phyloP scores from a whole-genome alignment of 2,329 filamentous ascomycete genomes.

The Cladosporium sp. region DNA sequence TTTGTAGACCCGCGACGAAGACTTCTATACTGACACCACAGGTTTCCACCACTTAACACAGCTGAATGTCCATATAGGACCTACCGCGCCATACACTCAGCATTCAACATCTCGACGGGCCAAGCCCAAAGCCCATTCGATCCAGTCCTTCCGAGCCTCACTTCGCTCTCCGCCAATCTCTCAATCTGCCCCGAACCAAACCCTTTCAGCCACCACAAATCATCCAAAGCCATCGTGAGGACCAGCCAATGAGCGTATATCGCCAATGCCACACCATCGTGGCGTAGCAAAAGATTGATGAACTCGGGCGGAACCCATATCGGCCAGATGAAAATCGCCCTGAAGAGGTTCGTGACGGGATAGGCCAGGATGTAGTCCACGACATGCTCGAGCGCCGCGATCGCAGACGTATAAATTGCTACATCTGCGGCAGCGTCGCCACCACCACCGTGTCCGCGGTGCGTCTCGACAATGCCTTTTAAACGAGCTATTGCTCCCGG shows the following conservation, averaged over 20 bases:
- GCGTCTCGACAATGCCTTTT: neutral
- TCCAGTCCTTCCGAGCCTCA: neutral
- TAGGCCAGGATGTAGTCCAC: neutral
- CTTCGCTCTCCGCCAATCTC: neutral
- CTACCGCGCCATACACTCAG: neutral
- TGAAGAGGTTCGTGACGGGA: conserved; percentile 9
- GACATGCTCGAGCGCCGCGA: neutral
- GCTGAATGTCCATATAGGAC: too few relatives aligned
- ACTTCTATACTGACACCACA: too few relatives aligned
- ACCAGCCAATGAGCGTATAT: conserved; percentile 20
- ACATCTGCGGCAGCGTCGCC: neutral
- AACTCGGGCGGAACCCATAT: neutral
- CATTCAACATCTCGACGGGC: neutral
- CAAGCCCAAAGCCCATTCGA: neutral
- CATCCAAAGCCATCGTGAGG: conserved; percentile 5
- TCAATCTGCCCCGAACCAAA: conserved; percentile 12
- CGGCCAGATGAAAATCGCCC: conserved; percentile 19
- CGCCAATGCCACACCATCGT: neutral
- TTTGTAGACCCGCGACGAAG: too few relatives aligned
- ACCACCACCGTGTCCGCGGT: neutral
- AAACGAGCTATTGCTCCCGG: neutral
- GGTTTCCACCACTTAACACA: too few relatives aligned
- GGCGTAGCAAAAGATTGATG: neutral
- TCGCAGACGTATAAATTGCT: neutral
- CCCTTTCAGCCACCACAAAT: conserved; percentile 15